phyloP scores from a whole-genome alignment of 2,329 filamentous ascomycete genomes.

The Botrytis galanthina region DNA sequence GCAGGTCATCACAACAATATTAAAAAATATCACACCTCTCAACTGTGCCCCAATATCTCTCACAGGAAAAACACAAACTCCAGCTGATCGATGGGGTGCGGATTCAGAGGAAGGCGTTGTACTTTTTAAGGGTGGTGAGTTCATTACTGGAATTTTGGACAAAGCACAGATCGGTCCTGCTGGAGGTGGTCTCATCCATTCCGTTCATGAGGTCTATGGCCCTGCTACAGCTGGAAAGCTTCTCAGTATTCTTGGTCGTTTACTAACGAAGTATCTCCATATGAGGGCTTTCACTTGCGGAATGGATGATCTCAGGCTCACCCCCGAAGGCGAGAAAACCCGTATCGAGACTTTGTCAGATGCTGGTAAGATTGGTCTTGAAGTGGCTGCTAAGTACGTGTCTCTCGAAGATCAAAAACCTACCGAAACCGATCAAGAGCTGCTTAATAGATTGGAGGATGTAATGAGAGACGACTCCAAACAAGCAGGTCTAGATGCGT shows the following conservation, averaged over 20 bases:
- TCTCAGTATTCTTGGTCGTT: constrained; percentile 82
- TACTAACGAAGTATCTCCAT: constrained; percentile 85
- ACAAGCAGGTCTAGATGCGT: constrained; percentile 82
- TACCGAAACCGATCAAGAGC: constrained; percentile 64
- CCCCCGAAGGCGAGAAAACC: constrained; percentile 69
- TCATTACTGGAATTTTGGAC: constrained; percentile 88
- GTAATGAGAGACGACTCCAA: constrained; percentile 89
- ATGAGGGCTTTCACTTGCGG: constrained; percentile 97
- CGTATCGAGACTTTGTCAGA: constrained; percentile 67
- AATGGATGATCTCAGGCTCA: constrained; percentile 91
- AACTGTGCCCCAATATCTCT: constrained; percentile 76
- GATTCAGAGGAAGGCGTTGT: constrained; percentile 77
- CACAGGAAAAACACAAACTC: constrained; percentile 74
- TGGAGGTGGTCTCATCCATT: constrained; percentile 83
- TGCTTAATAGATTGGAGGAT: constrained; percentile 78
- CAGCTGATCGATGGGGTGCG: constrained; percentile 74
- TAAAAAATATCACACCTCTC: constrained; percentile 84
- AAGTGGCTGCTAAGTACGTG: constrained; percentile 85
- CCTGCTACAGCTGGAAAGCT: constrained; percentile 82
- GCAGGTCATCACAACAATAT: constrained; percentile 86
- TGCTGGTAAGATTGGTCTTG: constrained; percentile 68
- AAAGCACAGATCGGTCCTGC: constrained; percentile 92
- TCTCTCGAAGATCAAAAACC: constrained; percentile 67
- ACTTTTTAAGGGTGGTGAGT: constrained; percentile 80
- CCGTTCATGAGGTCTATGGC: constrained; percentile 90